Conservation (phyloP, 768 basidiomycete genomes). For the Hemileccinum impolitum region DNA sequence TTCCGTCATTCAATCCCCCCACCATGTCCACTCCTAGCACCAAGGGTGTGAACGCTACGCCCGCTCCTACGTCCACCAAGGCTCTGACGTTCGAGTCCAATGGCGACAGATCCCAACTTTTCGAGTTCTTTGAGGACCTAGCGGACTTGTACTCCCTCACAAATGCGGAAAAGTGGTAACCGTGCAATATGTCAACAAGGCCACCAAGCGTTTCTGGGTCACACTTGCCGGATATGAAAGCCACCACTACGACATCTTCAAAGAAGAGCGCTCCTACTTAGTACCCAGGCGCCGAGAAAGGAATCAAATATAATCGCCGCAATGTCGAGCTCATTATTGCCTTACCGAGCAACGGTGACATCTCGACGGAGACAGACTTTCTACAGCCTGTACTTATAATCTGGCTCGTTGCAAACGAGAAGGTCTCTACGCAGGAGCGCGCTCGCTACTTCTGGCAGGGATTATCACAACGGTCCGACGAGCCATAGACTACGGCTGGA, state of each 20-base stretch:
- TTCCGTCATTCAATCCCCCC: no score
- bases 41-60: not conserved
- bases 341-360: not conserved
- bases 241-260: not conserved
- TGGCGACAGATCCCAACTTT: not conserved
- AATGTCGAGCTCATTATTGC: not conserved
- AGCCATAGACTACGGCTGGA: no score
- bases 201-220: constrained; percentile 5
- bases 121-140: constrained; percentile 6
- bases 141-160: not conserved
- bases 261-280: not conserved
- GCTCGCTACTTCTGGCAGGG: no score
- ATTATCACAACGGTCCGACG: no score
- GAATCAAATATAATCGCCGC: not conserved
- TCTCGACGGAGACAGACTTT: not conserved
- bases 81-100: not conserved
- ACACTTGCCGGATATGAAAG: not conserved
- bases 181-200: not conserved
- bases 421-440: no score
- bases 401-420: no score
- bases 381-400: no score
- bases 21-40: no score
- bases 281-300: constrained; percentile 3
- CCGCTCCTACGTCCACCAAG: not conserved
- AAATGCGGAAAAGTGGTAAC: constrained; percentile 3